A percentile compares a stretch with the other conserved stretches of the same genome.
phyloP scores from a whole-genome alignment of 2,329 filamentous ascomycete genomes.

The Clonostachys rosea region DNA sequence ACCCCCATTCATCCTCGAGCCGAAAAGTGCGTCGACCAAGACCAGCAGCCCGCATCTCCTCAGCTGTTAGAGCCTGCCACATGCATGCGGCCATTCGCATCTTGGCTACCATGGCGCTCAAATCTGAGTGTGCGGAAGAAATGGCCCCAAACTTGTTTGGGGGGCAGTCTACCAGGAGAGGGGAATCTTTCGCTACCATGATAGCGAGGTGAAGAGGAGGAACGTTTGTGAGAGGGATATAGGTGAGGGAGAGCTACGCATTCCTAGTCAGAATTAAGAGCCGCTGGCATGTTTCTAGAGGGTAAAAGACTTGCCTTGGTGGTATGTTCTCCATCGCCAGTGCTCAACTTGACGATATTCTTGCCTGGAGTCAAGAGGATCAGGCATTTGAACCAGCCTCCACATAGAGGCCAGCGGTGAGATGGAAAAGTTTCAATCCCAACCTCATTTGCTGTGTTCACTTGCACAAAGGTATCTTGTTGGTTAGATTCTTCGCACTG shows the following conservation, averaged over 20 bases:
- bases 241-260: constrained; percentile 17
- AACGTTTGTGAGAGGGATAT: constrained; percentile 46
- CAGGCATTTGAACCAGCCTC: constrained; percentile 9
- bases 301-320: background rate
- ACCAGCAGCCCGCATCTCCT: constrained; percentile 67
- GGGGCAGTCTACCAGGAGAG: constrained; percentile 63
- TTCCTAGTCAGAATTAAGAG: background rate
- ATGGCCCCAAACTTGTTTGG: constrained; percentile 52
- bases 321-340: background rate
- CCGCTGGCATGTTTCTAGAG: no score
- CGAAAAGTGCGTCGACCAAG: constrained; percentile 68
- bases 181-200: constrained; percentile 65
- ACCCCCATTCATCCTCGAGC: constrained; percentile 70
- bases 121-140: constrained; percentile 39
- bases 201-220: constrained; percentile 71
- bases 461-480: constrained; percentile 1
- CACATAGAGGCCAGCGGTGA: constrained; percentile 8
- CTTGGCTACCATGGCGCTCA: constrained; percentile 64
- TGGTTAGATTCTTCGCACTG: constrained; percentile 1
- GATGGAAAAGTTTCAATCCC: constrained; percentile 5
- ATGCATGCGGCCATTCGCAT: constrained; percentile 71
- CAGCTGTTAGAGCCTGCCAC: constrained; percentile 73
- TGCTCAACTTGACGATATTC: constrained; percentile 2
- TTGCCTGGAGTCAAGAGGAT: constrained; percentile 6
- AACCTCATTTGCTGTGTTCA: constrained; percentile 1